Evolutionary conservation across 2,329 filamentous ascomycete species (phyloP), one percentile per base, ranked within the genome.

Genomic region (Aschersonia sp.): DNA sequence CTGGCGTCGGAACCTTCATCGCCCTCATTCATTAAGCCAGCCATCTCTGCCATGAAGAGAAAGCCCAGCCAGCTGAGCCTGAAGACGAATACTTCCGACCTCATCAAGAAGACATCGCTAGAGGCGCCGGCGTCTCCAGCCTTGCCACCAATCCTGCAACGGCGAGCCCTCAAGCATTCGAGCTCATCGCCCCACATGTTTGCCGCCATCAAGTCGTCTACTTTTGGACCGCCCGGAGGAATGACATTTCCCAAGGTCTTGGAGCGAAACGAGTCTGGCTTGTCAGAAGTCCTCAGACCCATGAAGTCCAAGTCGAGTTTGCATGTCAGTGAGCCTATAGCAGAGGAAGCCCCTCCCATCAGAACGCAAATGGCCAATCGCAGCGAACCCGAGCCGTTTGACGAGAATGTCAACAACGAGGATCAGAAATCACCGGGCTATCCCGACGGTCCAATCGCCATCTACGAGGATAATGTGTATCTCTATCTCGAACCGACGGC

Each of bases 371-470:
- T 82, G 54, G 77, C 80, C n/a, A 78, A 74, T 50, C 69, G 77
- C 48, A 69, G 70, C 6, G 72, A 65, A 10, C 54, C 55, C 43
- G 79, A 84, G 56, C 73, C 77, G 4, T 79, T 73, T 54, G 79
- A 71, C 46, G 80, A 84, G 51, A 77, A 77, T n/a, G 78, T 82
- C 56, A 82, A 83, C 54, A 83, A 84, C 56, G 84, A 87, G 60
- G 84, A 88, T 55, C 79, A 85, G 50, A 89, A 89, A 65, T 84
- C 84, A 0, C 85, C 85, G 12, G 84, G 84, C 1, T 94, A 94
- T 59, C 86, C 86, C 0, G 77, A 88, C 54, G 86, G 86, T 0
- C 87, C 86, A 1, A 83, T 91, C 47, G 81, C 84, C 55, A 89
- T 94, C 46, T 89, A 91, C 54, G 80, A 80, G 47, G 82, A 86